Conservation (phyloP, 1,284 basidiomycete species). For the Taiwanofungus camphoratus region DNA sequence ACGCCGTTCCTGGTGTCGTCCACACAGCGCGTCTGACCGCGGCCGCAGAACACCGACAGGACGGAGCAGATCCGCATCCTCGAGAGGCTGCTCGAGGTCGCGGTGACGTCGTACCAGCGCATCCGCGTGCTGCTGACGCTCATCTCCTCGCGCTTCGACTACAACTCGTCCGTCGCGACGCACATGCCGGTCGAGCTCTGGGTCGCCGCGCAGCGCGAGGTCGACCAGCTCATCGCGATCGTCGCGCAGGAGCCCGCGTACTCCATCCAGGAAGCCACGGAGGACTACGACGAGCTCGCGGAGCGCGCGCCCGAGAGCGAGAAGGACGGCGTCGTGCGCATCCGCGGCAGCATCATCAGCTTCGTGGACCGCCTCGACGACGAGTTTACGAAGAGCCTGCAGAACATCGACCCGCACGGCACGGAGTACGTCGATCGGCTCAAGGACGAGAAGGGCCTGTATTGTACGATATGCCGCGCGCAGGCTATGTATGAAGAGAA, state of each 20-base stretch:
- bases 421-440: conserved; percentile 96
- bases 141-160: conserved; percentile 95
- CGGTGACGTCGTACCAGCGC: conserved; percentile 85
- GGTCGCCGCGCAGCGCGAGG: conserved; percentile 82
- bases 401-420: conserved; percentile 98
- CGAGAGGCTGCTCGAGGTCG: conserved; percentile 83
- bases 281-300: conserved; percentile 89
- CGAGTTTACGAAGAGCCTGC: conserved; percentile 96
- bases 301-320: conserved; percentile 83
- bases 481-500: conserved; percentile 89
- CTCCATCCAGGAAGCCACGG: conserved; percentile 81
- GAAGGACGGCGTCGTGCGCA: conserved; percentile 61
- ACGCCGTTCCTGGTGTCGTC: neutral
- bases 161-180: conserved; percentile 82
- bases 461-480: conserved; percentile 88
- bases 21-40: neutral
- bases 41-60: conserved; percentile 86
- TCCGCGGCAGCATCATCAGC: conserved; percentile 90
- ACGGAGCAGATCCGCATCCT: conserved; percentile 91
- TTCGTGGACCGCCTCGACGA: conserved; percentile 97
- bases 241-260: conserved; percentile 71
- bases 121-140: conserved; percentile 94
- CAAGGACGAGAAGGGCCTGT: conserved; percentile 93
- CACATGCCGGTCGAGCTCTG: conserved; percentile 94
- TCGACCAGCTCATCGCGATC: conserved; percentile 82